Evolutionary conservation across 495 filamentous ascomycete species (phyloP), one percentile per base, ranked within the genome.

Genomic region (Geopyxis carbonaria): DNA sequence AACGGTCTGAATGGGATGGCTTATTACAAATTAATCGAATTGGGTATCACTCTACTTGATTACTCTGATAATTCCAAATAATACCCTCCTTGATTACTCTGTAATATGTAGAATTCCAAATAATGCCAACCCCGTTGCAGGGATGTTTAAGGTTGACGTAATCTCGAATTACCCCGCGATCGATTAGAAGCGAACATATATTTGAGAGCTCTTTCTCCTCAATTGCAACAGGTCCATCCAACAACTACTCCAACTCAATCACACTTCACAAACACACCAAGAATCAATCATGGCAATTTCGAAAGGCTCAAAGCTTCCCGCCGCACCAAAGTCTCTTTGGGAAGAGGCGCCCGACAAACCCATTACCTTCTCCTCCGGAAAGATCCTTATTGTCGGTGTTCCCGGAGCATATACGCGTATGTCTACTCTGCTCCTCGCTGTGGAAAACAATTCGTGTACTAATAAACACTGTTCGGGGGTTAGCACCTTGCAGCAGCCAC

Each of bases 401-500:
- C 52, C 52, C 6, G 52, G 52, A 31, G 52, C 52, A 8, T 56
- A 51, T 38, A 56, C 52, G 18, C 52, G 51, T 50, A 39, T 7
- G 39, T 45, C 22, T 19, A 15, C 8, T 36, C 23, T 34, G 16
- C 19, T 0, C 8, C 24, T 6, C 18, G n/a, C 18, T 10, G 31
- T 9, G 29, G 6, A 28, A 7, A 28, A 7, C 25, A 28, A 28
- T 28, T n/a, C 25, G 11, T 2, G 15, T 22, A 7, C 3, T 19
- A 31, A 45, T 28, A 11, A 27, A 29, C 11, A 0, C 9, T 15
- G 8, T 31, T 22, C 7, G 9, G 28, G 19, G 2, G 22, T 34
- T 13, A 55, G 51, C 52, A 30, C 52, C 52, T 16, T 56, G 52
- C 44, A 51, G 47, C 5, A 46, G 43, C 0, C 52, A 56, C 1